Base-by-base conservation (phyloP, 2,329 filamentous ascomycete species). In the Lachnellula arida region DNA sequence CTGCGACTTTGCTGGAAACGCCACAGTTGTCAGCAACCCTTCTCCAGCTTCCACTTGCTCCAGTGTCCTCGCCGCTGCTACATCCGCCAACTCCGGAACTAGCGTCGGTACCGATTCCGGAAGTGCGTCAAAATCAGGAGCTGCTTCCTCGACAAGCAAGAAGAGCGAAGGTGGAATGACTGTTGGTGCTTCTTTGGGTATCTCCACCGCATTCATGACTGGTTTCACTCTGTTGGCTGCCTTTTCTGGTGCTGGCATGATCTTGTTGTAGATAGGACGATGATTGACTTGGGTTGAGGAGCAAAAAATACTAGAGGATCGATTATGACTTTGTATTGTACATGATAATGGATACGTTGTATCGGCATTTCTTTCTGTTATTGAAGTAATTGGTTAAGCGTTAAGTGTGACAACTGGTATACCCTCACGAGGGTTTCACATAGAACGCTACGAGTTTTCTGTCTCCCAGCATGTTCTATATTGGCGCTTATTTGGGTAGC, bases 1-100 rank as follows among this genome's bases (percentile, higher is more conserved):
- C 25, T 94, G 89, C 70, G 78, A 85, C 76, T 91, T 91, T 72
- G 75, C 80, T 55, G 87, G 88, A 65, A 74, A 83, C 65, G 89
- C 86, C 46, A 74, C 74, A 53, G 74, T 81, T 54, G 79, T 75
- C 53, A 70, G 76, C 42, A 73, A 75, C 43, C 70, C 78, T 40
- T 60, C 17, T 56, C 57, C 5, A 51, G 59, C 61, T 17, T 58
- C 58, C 17, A 60, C 56, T 23, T 66, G 64, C 42, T 61, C 61
- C 22, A 56, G 59, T 14, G 44, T 63, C 37, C 59, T 66, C 50
- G 57, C 63, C 8, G 39, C 52, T 19, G 63, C 64, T 37, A 59
- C 32, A 22, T 54, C 37, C 43, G 37, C 51, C 11, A 47, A 35
- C 37, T 34, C 44, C 23, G 53, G 43, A 22, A 49, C 60, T 19